A percentile compares a stretch with the other conserved stretches of the same genome.
These are phyloP conservation scores for Pseudoturritis turrita DNA, from an alignment of 345 rosid genomes.

Conservation along the genomic window DNA sequence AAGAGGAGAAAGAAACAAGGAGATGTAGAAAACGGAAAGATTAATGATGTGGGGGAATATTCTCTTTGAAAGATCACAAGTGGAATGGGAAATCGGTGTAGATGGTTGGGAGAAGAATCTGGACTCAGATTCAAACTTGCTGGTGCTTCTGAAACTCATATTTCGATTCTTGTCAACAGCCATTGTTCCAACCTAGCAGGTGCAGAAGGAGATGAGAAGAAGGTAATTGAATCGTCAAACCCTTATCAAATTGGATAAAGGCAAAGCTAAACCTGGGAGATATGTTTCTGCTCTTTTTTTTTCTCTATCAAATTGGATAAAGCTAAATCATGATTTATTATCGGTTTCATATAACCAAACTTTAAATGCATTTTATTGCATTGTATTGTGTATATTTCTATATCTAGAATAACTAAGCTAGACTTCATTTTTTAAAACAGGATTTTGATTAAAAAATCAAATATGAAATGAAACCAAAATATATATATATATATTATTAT, in stretches of 20 bases:
- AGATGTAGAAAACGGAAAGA: slow-evolving; percentile 39
- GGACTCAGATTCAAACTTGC: slow-evolving; percentile 76
- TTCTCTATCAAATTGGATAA: neutral
- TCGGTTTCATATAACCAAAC: too few relatives aligned
- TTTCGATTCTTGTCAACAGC: slow-evolving; percentile 67
- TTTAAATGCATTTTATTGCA: too few relatives aligned
- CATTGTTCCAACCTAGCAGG: slow-evolving; percentile 72
- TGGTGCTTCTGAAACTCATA: slow-evolving; percentile 83
- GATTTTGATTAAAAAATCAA: neutral
- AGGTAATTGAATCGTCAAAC: slow-evolving; percentile 19
- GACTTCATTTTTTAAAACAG: too few relatives aligned
- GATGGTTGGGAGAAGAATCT: slow-evolving; percentile 75
- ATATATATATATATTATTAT: too few relatives aligned
- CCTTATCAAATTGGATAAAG: neutral
- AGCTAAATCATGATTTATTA: too few relatives aligned
- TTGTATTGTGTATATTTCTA: too few relatives aligned
- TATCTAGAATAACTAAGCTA: neutral
- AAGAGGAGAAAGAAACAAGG: slow-evolving; percentile 77
- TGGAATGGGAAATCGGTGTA: slow-evolving; percentile 77
- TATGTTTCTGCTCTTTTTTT: neutral
- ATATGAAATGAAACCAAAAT: neutral
- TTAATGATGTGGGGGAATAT: slow-evolving; percentile 90
- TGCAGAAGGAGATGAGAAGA: slow-evolving; percentile 40
- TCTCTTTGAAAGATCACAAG: slow-evolving; percentile 95
- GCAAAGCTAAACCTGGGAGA: neutral